Base-by-base conservation (phyloP, 1,284 basidiomycete species). In the Trichosporon sp. region DNA sequence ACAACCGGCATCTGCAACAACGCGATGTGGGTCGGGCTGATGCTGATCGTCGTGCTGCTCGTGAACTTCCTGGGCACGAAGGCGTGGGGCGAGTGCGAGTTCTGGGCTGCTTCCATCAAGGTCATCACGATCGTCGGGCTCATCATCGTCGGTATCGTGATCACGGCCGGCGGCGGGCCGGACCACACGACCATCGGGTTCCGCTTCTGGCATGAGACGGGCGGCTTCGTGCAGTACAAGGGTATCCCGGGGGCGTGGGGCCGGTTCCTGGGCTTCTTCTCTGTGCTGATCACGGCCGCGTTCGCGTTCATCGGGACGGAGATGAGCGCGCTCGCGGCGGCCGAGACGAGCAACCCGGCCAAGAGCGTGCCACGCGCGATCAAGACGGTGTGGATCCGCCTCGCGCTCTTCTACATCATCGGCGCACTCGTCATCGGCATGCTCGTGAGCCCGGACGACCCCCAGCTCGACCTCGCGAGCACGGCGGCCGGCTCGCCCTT, bases 401-500 rank as follows among this genome's bases (percentile, higher is more conserved):
- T 71, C 18, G 70, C 67, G 15, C 66, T 72, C 63, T 72, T 95
- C 81, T 95, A 94, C 84, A 88, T 92, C 74, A 83, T 81, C 68
- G 81, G 82, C 42, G 80, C 81, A 58, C 81, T 87, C 66, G 83
- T 92, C 71, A 91, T 94, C 72, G 92, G 92, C 62, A 83, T 93
- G 25, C 86, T 93, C 68, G 91, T 92, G 2, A 88, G 91, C 2
- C 91, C 88, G 47, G 88, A 87, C 76, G 85, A 90, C 71, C 76
- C 82, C 0, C 79, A 86, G 25, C 87, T 94, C 42, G 75, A 82
- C 42, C 84, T 91, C 62, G 79, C 77, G 65, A 86, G 74, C 62
- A 90, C 87, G 31, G 92, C 92, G 51, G 87, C 88, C 7, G 87
- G 87, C 6, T 92, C 90, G 13, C 92, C 92, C 0, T 93, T 92